phyloP scores from a whole-genome alignment of 225 moss, liverwort and hornwort genomes.

The Polytrichum formosum region DNA sequence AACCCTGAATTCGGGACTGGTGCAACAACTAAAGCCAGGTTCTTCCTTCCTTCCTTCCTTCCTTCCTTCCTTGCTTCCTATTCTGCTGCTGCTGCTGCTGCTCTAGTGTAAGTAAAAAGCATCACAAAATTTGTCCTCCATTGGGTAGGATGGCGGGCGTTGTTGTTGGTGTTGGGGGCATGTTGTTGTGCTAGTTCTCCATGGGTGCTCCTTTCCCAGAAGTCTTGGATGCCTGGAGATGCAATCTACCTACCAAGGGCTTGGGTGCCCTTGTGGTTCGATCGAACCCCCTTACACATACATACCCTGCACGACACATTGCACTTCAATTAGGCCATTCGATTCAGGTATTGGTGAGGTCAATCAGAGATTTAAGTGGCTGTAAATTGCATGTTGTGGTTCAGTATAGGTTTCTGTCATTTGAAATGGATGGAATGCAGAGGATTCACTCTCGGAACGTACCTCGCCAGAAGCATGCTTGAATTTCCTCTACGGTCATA shows the following conservation, averaged over 20 bases:
- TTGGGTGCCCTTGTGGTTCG: conserved; percentile 49
- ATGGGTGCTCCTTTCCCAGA: conserved; percentile 26
- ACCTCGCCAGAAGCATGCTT: conserved; percentile 91
- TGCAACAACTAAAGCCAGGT: conserved; percentile 16
- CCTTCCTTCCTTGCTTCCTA: conserved; percentile 4
- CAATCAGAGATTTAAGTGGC: too few relatives aligned
- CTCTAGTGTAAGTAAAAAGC: not conserved
- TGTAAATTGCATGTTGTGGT: too few relatives aligned
- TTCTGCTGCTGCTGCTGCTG: too few relatives aligned
- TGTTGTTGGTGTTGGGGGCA: not conserved
- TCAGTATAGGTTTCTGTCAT: too few relatives aligned
- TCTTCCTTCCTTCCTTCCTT: conserved; percentile 5
- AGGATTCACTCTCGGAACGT: not conserved
- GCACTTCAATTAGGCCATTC: not conserved
- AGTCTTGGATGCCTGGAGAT: conserved; percentile 59
- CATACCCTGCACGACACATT: conserved; percentile 53
- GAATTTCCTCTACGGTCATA: conserved; percentile 63
- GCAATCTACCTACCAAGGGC: conserved; percentile 68
- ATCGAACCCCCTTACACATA: conserved; percentile 89
- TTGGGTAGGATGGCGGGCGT: not conserved
- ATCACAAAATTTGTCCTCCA: conserved; percentile 15
- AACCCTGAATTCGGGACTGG: conserved; percentile 18
- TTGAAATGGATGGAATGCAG: not conserved
- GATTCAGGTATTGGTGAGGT: too few relatives aligned
- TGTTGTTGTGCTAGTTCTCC: not conserved